Evolutionary conservation across 2,329 filamentous ascomycete species (phyloP).

Genomic region (Penicillium sp.): DNA sequence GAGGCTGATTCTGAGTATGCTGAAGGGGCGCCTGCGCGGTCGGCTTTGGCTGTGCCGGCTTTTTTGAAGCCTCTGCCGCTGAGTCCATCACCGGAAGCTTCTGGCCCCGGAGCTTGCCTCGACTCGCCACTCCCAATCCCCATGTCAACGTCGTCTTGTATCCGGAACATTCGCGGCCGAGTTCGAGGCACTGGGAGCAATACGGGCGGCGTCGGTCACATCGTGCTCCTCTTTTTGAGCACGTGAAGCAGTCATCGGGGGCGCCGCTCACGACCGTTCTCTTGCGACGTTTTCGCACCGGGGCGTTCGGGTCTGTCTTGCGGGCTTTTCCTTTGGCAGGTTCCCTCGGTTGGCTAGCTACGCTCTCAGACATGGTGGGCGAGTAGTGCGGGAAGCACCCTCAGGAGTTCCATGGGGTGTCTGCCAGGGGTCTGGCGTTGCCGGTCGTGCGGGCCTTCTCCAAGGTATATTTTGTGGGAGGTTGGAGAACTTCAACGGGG

Average conservation of each 20-base stretch:
- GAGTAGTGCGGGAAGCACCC: slow-evolving; percentile 8
- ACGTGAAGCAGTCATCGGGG: slow-evolving; percentile 92
- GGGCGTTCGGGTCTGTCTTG: slow-evolving; percentile 28
- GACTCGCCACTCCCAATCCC: slow-evolving; percentile 92
- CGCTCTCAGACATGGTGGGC: slow-evolving; percentile 18
- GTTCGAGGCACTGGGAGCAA: slow-evolving; percentile 89
- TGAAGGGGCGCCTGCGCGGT: neutral
- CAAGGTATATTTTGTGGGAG: neutral
- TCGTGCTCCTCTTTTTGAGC: slow-evolving; percentile 76
- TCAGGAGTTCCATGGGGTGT: slow-evolving; percentile 16
- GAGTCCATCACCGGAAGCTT: slow-evolving; percentile 63
- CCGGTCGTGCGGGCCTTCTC: neutral
- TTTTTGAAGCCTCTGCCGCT: slow-evolving; percentile 41
- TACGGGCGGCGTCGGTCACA: slow-evolving; percentile 93
- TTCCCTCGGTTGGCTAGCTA: slow-evolving; percentile 18
- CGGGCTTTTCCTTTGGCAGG: slow-evolving; percentile 26
- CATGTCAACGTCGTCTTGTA: slow-evolving; percentile 97
- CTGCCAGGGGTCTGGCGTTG: neutral
- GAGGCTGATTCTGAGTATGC: slow-evolving; percentile 9
- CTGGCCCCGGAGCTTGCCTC: slow-evolving; percentile 88
- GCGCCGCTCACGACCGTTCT: slow-evolving; percentile 85
- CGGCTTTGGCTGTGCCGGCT: neutral
- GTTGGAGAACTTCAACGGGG: neutral
- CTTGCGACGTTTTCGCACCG: slow-evolving; percentile 71
- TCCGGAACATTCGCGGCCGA: slow-evolving; percentile 88